Evolutionary conservation across 257 asterid genomes (phyloP).

Genomic region (Solanum corneliomulleri): DNA sequence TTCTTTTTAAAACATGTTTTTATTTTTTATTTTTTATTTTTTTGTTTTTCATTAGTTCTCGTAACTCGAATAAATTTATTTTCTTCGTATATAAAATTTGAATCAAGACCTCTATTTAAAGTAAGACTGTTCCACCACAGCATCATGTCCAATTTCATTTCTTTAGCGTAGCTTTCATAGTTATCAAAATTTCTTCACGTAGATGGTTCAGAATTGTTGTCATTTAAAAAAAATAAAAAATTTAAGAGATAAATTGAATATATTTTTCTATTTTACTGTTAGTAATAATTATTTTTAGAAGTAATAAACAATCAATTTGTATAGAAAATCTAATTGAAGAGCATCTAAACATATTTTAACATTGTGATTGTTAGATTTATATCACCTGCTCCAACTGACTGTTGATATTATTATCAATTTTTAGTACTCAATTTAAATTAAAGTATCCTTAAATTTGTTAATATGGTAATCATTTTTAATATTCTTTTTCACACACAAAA

Average conservation of each 20-base stretch:
- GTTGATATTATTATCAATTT: not conserved
- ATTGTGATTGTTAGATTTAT: not conserved
- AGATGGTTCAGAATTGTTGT: not conserved
- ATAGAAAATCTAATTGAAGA: not conserved
- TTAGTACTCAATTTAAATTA: not conserved
- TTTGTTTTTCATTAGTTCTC: rapidly evolving
- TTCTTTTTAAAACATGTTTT: not conserved
- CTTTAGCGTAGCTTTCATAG: too few relatives aligned
- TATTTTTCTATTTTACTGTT: not conserved
- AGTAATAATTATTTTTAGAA: not conserved
- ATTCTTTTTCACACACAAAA: not conserved
- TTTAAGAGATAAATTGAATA: not conserved
- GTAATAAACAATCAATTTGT: not conserved
- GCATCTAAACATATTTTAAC: not conserved
- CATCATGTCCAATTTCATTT: rapidly evolving
- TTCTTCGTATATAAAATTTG: rapidly evolving
- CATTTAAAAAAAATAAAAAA: not conserved
- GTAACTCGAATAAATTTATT: too few relatives aligned
- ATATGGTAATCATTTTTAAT: not conserved
- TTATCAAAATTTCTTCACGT: not conserved
- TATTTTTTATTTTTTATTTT: too few relatives aligned
- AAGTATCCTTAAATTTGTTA: not conserved
- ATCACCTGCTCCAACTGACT: not conserved
- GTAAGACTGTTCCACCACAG: not conserved
- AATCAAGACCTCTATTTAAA: not conserved